Evolutionary conservation across 345 rosid genomes (phyloP).

Genomic region (Conringia planisiliqua): DNA sequence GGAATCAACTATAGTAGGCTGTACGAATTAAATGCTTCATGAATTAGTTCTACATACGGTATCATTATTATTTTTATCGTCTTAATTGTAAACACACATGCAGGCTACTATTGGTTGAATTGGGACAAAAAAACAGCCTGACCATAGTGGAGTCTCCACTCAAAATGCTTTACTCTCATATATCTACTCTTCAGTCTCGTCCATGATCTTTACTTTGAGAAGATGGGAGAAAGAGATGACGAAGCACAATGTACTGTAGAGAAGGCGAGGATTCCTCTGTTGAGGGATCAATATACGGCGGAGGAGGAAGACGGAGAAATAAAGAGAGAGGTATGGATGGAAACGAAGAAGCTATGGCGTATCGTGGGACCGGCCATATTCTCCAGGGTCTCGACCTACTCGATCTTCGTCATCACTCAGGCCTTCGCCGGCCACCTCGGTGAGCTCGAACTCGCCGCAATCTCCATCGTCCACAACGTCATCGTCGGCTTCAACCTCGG

Average conservation of each 20-base stretch:
- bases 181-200: not conserved
- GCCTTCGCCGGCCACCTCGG: constrained; percentile 89
- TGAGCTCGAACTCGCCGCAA: constrained; percentile 72
- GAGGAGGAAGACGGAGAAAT: not conserved
- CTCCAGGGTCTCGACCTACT: constrained; percentile 40
- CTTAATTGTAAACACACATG: not conserved
- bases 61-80: not conserved
- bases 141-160: not conserved
- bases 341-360: constrained; percentile 53
- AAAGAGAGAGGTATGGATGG: constrained; percentile 37
- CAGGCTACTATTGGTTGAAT: not conserved
- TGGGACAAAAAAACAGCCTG: not conserved
- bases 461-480: constrained; percentile 64
- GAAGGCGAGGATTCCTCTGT: not conserved
- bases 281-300: not conserved
- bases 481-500: constrained; percentile 69
- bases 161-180: not conserved
- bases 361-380: constrained; percentile 60
- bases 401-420: constrained; percentile 48
- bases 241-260: not conserved
- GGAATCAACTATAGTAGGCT: not conserved
- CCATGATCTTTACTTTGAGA: not conserved
- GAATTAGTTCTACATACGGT: not conserved
- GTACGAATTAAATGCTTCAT: not conserved
- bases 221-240: constrained; percentile 8